phyloP scores from a whole-genome alignment of 2,329 filamentous ascomycete species.

The Trichoderma semiorbis region DNA sequence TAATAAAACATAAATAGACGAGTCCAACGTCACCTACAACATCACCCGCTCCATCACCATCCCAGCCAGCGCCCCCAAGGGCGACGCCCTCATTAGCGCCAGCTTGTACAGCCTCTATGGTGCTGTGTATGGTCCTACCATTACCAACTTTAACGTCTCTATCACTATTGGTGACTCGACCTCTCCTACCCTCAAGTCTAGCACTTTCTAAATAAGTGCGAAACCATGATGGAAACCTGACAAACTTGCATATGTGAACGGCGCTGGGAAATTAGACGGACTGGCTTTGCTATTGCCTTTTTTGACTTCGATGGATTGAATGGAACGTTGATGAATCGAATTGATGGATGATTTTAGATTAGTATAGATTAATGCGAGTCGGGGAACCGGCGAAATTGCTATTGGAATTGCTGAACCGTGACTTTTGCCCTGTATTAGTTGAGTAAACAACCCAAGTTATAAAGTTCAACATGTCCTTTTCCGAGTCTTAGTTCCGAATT shows the following conservation, averaged over 20 bases:
- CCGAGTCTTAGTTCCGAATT: not conserved
- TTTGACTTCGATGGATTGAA: not conserved
- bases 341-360: not conserved
- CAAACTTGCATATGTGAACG: not conserved
- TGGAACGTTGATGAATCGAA: not conserved
- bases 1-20: not conserved
- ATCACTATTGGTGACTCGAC: conserved; percentile 27
- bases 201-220: not conserved
- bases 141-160: conserved; percentile 28
- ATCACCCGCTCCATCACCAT: conserved; percentile 29
- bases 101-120: conserved; percentile 30
- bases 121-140: conserved; percentile 19
- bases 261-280: not conserved
- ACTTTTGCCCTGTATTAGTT: too few species aligned
- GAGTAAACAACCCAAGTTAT: not conserved
- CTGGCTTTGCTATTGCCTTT: not conserved
- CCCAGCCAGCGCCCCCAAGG: conserved; percentile 22
- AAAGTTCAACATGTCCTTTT: too few species aligned
- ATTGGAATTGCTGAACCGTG: not conserved
- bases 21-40: conserved; percentile 28
- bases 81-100: conserved; percentile 27
- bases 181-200: conserved; percentile 23
- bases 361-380: not conserved
- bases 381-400: not conserved
- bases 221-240: not conserved